Conservation (phyloP, 768 basidiomycete species). For the Mycena albidolilacea region DNA sequence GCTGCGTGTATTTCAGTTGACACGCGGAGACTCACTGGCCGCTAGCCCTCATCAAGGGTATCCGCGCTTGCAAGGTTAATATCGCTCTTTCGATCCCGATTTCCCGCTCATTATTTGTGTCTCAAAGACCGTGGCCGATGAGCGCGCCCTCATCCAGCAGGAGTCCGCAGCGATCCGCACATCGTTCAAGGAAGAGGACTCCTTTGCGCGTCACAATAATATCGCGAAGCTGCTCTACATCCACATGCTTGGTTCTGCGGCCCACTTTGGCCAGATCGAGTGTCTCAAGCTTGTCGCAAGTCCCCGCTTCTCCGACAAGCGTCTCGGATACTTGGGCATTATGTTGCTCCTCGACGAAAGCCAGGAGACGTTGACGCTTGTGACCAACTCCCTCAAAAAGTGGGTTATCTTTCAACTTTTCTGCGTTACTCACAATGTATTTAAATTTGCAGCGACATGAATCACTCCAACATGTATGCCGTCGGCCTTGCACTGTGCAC, state of each 20-base stretch:
- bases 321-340: constrained; percentile 96
- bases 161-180: constrained; percentile 98
- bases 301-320: constrained; percentile 96
- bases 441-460: constrained; percentile 86
- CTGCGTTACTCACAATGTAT: constrained; percentile 26
- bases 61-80: constrained; percentile 94
- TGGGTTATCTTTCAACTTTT: constrained; percentile 51
- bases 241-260: constrained; percentile 98
- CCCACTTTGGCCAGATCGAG: constrained; percentile 99
- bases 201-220: constrained; percentile 95
- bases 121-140: constrained; percentile 95
- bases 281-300: constrained; percentile 95
- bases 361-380: constrained; percentile 96
- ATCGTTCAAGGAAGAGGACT: constrained; percentile 97
- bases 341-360: constrained; percentile 98
- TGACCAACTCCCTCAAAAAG: constrained; percentile 99
- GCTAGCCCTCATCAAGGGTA: constrained; percentile 96
- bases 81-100: constrained; percentile 33
- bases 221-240: constrained; percentile 98
- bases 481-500: constrained; percentile 98
- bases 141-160: constrained; percentile 96
- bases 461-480: constrained; percentile 98
- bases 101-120: constrained; percentile 42
- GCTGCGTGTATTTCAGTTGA: constrained; percentile 8
- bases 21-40: constrained; percentile 43